Evolutionary conservation across 2,329 filamentous ascomycete genomes (phyloP), one percentile per base, ranked within the genome.

Genomic region (Elsinoe fawcettii): DNA sequence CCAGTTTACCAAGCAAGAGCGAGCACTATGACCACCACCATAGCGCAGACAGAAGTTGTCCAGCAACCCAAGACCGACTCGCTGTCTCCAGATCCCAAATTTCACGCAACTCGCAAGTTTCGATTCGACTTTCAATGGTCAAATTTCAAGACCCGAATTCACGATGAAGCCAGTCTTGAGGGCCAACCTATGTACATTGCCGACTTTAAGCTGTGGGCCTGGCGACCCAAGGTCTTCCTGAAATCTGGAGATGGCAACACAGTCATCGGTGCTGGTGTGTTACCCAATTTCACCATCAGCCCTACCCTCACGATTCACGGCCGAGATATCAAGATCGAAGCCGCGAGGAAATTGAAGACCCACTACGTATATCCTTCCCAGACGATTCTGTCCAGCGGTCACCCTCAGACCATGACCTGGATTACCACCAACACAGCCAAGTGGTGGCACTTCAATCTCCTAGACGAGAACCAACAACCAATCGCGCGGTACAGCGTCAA

Each of bases 291-390:
- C 32, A 16, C 37, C 49, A 53, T 53, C 49, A 53, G 25, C 20
- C 9, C 49, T 3, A 11, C 25, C 7, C 9, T 53, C 9, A 25
- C 9, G 5, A 30, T 53, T 7, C 49, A 34, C 49, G 49, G 49
- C 20, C 30, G 25, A 16, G 32, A 53, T 23, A 37, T 53, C 49
- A 53, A 53, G 34, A 25, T 53, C 30, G 49, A 53, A 53, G 49
- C 49, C 16, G 49, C 49, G 2, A 30, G 32, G n/a, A n/a, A 32
- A 7, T 22, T 53, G 5, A 53, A 22, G 16, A 53, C 49, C 12
- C 49, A 53, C 32, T 53, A 53, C n/a, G 32, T 53, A 30, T 53
- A 53, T 16, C 30, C 30, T 8, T 53, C 49, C 14, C 34, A 16
- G 8, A 34, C 44, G 7, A 12, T 37, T 5, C 5, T 34, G 2